These are phyloP conservation scores for Parachaetomium inaequale DNA, from an alignment of 495 filamentous ascomycete genomes.

Conservation along the genomic window DNA sequence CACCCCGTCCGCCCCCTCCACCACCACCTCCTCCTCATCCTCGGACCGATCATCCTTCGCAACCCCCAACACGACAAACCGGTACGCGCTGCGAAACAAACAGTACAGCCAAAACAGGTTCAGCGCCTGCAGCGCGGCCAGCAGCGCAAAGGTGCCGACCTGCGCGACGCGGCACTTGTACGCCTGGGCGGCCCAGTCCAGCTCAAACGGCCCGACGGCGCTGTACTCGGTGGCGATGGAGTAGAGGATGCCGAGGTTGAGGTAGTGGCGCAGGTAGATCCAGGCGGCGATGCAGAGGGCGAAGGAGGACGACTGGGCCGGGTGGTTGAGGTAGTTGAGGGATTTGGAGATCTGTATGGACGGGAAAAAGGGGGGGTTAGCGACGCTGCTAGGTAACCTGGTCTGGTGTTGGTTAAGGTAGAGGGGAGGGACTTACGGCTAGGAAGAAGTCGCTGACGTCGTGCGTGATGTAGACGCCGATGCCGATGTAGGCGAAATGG, in stretches of 20 bases:
- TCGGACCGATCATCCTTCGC: conserved; percentile 53
- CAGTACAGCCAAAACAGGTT: conserved; percentile 86
- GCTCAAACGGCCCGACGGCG: conserved; percentile 79
- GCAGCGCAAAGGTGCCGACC: conserved; percentile 63
- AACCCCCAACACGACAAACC: conserved; percentile 46
- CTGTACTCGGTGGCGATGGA: conserved; percentile 82
- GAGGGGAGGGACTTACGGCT: conserved; percentile 59
- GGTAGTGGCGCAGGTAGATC: conserved; percentile 88
- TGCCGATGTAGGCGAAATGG: conserved; percentile 94
- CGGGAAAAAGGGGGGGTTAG: not conserved
- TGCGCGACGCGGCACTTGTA: conserved; percentile 79
- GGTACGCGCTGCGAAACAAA: conserved; percentile 68
- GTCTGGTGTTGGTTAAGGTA: not conserved
- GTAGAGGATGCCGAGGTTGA: conserved; percentile 85
- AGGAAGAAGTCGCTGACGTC: conserved; percentile 97
- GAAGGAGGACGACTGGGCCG: conserved; percentile 75
- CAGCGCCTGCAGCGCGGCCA: conserved; percentile 70
- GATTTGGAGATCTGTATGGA: conserved; percentile 93
- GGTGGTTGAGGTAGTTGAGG: conserved; percentile 70
- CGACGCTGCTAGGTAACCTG: too few relatives aligned
- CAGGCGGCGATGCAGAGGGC: conserved; percentile 58
- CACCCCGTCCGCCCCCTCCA: not conserved
- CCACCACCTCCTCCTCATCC: conserved; percentile 48
- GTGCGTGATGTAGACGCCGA: conserved; percentile 94
- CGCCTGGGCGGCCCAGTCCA: conserved; percentile 78